Evolutionary conservation across 768 basidiomycete species (phyloP), one percentile per base, ranked within the genome.

Genomic region (Ephemerocybe angulata): DNA sequence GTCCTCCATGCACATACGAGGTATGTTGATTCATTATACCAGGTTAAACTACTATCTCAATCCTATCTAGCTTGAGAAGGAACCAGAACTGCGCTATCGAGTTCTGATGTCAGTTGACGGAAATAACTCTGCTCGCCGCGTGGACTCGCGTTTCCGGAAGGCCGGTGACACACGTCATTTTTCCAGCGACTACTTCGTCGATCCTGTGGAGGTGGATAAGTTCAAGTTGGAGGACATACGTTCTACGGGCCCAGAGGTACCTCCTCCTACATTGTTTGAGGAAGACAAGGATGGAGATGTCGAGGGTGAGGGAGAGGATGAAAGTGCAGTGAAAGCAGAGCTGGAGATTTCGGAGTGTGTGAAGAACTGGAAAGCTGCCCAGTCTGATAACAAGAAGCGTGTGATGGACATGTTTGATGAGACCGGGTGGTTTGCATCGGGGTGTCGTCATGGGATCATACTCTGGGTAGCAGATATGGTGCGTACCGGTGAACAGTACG

Each of bases 401-500:
- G 66, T 63, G 61, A 68, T 66, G 69, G 66, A 61, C 0, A 60
- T 71, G 0, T 72, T 70, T 56, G 65, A 69, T n/a, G 68, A 70
- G 57, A 66, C 68, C 0, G 67, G 70, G 1, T 47, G 68, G 3
- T 72, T 69, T 22, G 37, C 70, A 1, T 51, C 59, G 0, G 58
- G 66, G 0, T 72, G 71, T 55, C 55, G 59, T 0, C 71, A 71
- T 54, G 69, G 69, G 0, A 62, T 67, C 40, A 61, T 64, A 0
- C 51, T 70, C 1, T 41, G 62, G 7, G 41, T 67, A 0, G 60
- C 56, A 13, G 67, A 66, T 50, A 72, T 67, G 68, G 29, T 48
- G 25, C 47, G 27, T 6, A 13, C 67, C 64, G 52, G 33, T 35
- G 3, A 69, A 69, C 43, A 50, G 46, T 11, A 52, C 53, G 43